Evolutionary conservation across 2,329 filamentous ascomycete genomes (phyloP), one percentile per base, ranked within the genome.

Genomic region (Ustulina deusta): DNA sequence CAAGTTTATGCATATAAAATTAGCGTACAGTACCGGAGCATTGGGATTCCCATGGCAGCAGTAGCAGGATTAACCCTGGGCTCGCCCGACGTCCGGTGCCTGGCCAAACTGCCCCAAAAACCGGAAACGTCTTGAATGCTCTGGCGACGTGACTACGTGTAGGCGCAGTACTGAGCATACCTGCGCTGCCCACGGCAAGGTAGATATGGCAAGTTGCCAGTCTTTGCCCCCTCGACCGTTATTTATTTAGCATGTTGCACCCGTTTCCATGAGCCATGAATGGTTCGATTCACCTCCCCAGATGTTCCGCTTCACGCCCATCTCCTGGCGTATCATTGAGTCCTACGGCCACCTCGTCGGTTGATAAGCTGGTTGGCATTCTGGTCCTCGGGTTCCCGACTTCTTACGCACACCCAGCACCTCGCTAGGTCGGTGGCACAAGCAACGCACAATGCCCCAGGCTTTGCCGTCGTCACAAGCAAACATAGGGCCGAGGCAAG

Each of bases 401-500:
- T 34, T 42, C 51, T 15, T 54, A 27, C 32, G 29, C 42, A 42
- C 25, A 52, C 32, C 49, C 49, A 44, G 15, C 10, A 15, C 25
- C 20, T 17, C 32, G 11, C 20, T 22, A 20, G 20, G 58, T 61
- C 57, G 29, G 49, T 40, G 17, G 38, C 9, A 40, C 38, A 7
- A 40, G 17, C 38, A 9, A 32, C 17, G 34, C 4, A 61, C 57
- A 44, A 32, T 40, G 13, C 57, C 44, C 25, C 55, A n/a, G 44
- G 54, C 22, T 44, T 40, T 29, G 46, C 34, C 27, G 20, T 49
- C 11, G 25, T 67, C 65, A 60, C 61, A 59, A 62, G 65, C 68
- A 65, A 63, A 68, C 58, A 63, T 11, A 7, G 25, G 57, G 17
- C 58, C 61, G 61, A 70, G 58, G 61, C 56, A 69, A 59, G 48